These are phyloP conservation scores for Fraxinus sp. DNA, from an alignment of 305 asterid genomes.

Conservation along the genomic window DNA sequence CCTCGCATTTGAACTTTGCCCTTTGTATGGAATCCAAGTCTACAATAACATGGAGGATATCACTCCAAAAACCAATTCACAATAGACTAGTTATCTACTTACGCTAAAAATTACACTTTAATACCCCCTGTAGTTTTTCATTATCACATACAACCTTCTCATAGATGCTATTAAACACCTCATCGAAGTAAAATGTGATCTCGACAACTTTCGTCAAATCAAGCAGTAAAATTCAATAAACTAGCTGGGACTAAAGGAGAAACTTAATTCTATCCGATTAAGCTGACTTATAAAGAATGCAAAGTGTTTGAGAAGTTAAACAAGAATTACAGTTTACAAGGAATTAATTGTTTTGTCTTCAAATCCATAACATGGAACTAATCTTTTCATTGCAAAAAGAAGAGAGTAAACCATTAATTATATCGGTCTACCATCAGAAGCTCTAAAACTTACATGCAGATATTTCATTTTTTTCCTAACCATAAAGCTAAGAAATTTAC, in stretches of 20 bases:
- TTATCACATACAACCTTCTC: neutral
- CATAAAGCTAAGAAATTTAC: neutral
- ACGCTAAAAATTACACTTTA: neutral
- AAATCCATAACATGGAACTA: conserved; percentile 14
- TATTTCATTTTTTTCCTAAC: neutral
- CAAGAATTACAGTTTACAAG: neutral
- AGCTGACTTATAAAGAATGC: neutral
- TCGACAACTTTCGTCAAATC: conserved; percentile 7
- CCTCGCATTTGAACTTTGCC: conserved; percentile 74
- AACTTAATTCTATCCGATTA: conserved; percentile 7
- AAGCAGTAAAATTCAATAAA: neutral
- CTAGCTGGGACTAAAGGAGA: neutral
- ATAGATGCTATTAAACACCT: neutral
- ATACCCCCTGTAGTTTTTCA: conserved; percentile 15
- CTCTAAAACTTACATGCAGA: neutral
- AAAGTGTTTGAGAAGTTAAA: neutral
- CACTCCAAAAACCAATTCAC: conserved; percentile 5
- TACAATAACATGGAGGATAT: conserved; percentile 26
- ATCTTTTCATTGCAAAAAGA: conserved; percentile 7
- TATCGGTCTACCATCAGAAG: neutral
- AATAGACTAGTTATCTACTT: conserved; percentile 3
- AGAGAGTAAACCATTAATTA: neutral
- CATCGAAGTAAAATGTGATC: conserved; percentile 7
- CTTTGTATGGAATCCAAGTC: conserved; percentile 99
- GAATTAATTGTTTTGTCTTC: conserved; percentile 10